Evolutionary conservation across 2,329 filamentous ascomycete species (phyloP), one percentile per base, ranked within the genome.

Genomic region (Phyllosticta citribraziliensis): DNA sequence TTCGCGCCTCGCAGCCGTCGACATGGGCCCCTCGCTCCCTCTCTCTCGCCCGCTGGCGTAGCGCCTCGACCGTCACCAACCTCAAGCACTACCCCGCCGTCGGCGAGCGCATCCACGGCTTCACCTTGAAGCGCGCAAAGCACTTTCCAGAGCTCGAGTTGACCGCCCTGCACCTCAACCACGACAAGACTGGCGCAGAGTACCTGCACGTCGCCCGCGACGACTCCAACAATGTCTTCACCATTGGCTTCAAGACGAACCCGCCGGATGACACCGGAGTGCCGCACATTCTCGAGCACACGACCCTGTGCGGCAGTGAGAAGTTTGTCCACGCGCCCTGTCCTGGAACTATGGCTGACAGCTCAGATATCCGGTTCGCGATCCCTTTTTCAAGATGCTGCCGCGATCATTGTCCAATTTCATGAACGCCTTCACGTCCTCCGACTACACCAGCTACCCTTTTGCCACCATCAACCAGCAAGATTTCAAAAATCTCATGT

Each of bases 331-430:
- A 78, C 14, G 11, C 19, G 52, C 14, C 17, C 54, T 11, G 30
- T 30, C 1, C 24, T 14, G 20, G 50, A 8, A n/a, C 30, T 12
- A 35, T 19, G 52, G 24, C 60, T 62, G 51, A 62, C 64, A 20
- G 54, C 62, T 57, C 71, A 93, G 89, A 74, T 96, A 92, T 72
- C 94, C 94, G n/a, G 93, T 99, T 62, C 90, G 94, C 64, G 94
- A 99, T 70, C 94, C 94, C 0, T 99, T 99, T 80, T 99, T 99
- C 81, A 99, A 97, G 82, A 99, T 99, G 94, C 83, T 99, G 25
- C 94, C 94, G 22, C 86, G 94, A 67, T 97, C 94, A 5, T 82
- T 99, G n/a, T 97, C 94, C 65, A 99, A 97, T 76, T 99, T 97
- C 72, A 99, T 99, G 94, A 99, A 99, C 74, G 94, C 94, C 64